Base-by-base conservation (phyloP, 805 yeast species). In the Wickerhamiella cacticola region DNA sequence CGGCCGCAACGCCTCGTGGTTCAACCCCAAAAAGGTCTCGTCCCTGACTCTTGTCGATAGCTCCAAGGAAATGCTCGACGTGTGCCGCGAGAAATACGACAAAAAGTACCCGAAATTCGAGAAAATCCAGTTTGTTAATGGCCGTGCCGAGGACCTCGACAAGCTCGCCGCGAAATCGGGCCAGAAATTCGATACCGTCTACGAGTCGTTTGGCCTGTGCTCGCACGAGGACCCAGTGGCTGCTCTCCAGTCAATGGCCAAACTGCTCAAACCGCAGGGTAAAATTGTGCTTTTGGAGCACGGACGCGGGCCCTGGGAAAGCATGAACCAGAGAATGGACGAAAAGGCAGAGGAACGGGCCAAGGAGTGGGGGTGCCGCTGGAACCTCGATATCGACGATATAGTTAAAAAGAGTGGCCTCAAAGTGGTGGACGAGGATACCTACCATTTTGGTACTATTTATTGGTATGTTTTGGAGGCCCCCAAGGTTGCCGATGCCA, bases 371-470 rank as follows among this genome's bases (percentile, higher is more conserved):
- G 98, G 96, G 1, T 92, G 98, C 64, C 71, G 97, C 59, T 92
- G 97, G 96, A 92, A 92, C 61, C 68, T 92, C 53, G 97, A 92
- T 60, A 84, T 92, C 55, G 94, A 88, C 21, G 94, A 82, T 56
- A 70, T 92, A 35, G 72, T 92, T 23, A 88, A 82, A 60, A 78
- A 78, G 50, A 79, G 94, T 5, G 95, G 94, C 0, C 69, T 92
- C 48, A 88, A 82, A 54, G 74, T 92, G 39, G 84, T 87, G 1
- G 79, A 77, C 55, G 89, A 84, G 58, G 77, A 76, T 53, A 71
- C 95, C 54, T 78, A 78, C 18, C 96, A 92, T 66, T 72, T 92
- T 52, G 97, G 97, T 18, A 83, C 97, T 1, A 86, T 96, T 4
- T 88, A 59, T 26, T 58, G 58, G 53, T 64, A 62, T 46, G 59